phyloP scores from a whole-genome alignment of 805 yeast genomes.

The Nematodospora valgi region DNA sequence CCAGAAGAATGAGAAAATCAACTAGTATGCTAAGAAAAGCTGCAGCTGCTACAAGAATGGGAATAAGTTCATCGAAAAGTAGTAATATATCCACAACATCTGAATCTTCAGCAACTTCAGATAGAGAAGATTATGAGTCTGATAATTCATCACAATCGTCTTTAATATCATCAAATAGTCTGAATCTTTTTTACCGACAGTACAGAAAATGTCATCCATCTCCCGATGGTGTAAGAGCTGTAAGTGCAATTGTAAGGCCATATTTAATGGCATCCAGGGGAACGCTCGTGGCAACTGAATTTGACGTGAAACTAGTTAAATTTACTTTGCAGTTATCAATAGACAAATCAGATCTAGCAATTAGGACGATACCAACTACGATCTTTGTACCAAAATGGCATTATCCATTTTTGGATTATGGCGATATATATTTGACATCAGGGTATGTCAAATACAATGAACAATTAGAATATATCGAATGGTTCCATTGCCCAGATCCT shows the following conservation, averaged over 20 bases:
- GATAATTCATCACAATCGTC: conserved; percentile 14
- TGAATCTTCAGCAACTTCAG: neutral
- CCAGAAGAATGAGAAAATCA: conserved; percentile 5
- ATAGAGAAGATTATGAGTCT: conserved; percentile 1
- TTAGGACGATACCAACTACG: conserved; percentile 42
- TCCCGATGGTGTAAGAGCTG: conserved; percentile 70
- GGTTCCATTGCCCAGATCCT: conserved; percentile 50
- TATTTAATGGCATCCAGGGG: conserved; percentile 68
- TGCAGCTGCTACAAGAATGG: conserved; percentile 1
- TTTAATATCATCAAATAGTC: conserved; percentile 15
- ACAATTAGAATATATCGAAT: conserved; percentile 54
- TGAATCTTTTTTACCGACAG: conserved; percentile 23
- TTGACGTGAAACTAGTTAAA: conserved; percentile 48
- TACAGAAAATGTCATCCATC: conserved; percentile 34
- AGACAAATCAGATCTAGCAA: conserved; percentile 8
- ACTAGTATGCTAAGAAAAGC: too few relatives aligned
- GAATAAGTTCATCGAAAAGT: neutral
- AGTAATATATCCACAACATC: neutral
- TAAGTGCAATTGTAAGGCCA: conserved; percentile 75
- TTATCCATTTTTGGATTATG: conserved; percentile 48
- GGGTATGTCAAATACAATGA: conserved; percentile 57
- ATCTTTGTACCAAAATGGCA: conserved; percentile 74
- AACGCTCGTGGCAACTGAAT: conserved; percentile 47
- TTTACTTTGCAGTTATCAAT: conserved; percentile 48
- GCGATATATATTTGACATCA: conserved; percentile 47